Conservation (phyloP, 345 rosid genomes). For the Xanthoceras sorbifolium region DNA sequence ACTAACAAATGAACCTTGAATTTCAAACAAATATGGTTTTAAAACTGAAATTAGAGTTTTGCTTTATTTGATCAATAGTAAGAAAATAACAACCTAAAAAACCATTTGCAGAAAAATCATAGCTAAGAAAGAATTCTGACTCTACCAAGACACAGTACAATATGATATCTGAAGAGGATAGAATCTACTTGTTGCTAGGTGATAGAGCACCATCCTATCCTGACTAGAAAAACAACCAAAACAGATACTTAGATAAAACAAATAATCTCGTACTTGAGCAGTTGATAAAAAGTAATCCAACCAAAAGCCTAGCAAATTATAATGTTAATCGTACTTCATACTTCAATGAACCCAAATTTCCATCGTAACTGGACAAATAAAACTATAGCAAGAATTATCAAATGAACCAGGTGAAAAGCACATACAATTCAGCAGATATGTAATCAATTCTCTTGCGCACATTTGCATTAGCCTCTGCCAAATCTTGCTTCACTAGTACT, state of each 20-base stretch:
- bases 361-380: not conserved
- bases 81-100: not conserved
- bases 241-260: not conserved
- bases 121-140: not conserved
- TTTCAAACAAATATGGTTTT: not conserved
- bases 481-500: slow-evolving; percentile 93
- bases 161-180: not conserved
- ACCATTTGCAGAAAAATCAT: not conserved
- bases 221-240: not conserved
- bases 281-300: not conserved
- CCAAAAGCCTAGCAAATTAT: not conserved
- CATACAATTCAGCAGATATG: slow-evolving; percentile 90
- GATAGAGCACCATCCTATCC: not conserved
- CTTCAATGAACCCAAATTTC: not conserved
- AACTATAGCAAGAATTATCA: not conserved
- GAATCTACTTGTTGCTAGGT: not conserved
- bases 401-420: not conserved
- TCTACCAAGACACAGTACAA: not conserved
- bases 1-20: not conserved
- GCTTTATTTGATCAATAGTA: not conserved
- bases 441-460: slow-evolving; percentile 93
- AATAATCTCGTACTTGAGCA: not conserved
- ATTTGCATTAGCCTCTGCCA: slow-evolving; percentile 96
- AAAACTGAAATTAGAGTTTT: not conserved
- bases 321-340: not conserved